These are phyloP conservation scores for Candida piceae DNA, from an alignment of 805 yeast genomes.

Conservation along the genomic window DNA sequence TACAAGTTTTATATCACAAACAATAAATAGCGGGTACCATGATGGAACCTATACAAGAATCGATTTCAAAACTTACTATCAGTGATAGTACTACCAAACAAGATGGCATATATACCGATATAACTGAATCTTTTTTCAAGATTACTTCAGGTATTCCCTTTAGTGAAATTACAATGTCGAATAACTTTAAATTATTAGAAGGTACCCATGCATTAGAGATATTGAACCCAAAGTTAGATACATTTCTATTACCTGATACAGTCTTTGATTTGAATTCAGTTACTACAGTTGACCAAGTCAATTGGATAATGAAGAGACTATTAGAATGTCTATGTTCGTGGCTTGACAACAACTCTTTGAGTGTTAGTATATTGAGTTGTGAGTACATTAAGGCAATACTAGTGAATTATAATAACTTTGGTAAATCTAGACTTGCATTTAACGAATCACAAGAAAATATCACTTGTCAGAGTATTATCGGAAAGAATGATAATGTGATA, in stretches of 20 bases:
- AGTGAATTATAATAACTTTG: constrained; percentile 10
- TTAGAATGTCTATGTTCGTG: constrained; percentile 58
- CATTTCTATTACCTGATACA: constrained; percentile 55
- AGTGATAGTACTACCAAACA: neutral
- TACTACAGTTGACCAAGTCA: constrained; percentile 34
- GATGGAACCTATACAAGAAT: neutral
- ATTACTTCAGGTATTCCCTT: constrained; percentile 30
- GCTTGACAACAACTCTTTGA: constrained; percentile 68
- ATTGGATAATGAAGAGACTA: constrained; percentile 50
- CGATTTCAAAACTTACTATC: neutral
- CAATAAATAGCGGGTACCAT: neutral
- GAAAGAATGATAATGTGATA: constrained; percentile 23
- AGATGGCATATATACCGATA: constrained; percentile 35
- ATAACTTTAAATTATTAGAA: constrained; percentile 62
- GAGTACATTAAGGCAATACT: constrained; percentile 43
- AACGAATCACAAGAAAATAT: neutral
- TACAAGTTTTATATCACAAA: too few relatives aligned
- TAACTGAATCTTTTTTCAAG: constrained; percentile 48
- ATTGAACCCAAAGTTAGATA: constrained; percentile 66
- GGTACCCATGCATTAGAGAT: constrained; percentile 88
- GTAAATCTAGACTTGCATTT: constrained; percentile 6
- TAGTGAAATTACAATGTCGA: constrained; percentile 55
- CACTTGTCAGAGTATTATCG: neutral
- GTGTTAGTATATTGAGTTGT: constrained; percentile 76
- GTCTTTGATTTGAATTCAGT: constrained; percentile 39